Evolutionary conservation across 1,284 basidiomycete genomes (phyloP), one percentile per base, ranked within the genome.

Genomic region (Porodaedalea pini): DNA sequence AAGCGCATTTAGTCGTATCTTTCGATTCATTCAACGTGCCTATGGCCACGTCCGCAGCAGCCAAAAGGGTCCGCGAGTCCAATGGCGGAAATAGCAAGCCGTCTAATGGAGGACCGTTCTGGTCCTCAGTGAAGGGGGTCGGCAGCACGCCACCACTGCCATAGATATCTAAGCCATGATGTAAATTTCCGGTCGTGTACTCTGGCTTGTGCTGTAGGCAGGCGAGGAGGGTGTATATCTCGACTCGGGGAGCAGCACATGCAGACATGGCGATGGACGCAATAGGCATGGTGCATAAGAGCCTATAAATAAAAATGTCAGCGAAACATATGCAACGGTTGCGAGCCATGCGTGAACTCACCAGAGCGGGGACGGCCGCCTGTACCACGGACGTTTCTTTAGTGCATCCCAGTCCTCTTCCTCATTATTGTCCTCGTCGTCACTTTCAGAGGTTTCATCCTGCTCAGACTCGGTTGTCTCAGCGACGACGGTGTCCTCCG

Each of bases 341-440:
- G 17, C 15, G 25, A 51, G 15, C 21, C 15, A 39, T 17, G 32
- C 10, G 8, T 50, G n/a, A 1, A 73, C 80, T 62, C 63, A 88
- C 88, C 88, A 90, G 71, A 75, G 78, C 0, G 85, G 76, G 0
- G 86, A 85, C 5, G 88, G 86, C 49, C 76, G 72, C 68, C 73
- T 86, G 79, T 83, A 89, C 86, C 86, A 89, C 0, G 85, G 82
- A 37, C 76, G 71, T 29, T 45, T 64, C 55, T 62, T 63, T 61
- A 68, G 64, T 7, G 57, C 63, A 8, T 62, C 56, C 43, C 66
- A 57, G 57, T 74, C 72, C n/a, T 65, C 63, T 66, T 64, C 3
- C 62, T 68, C 66, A 15, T 68, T 68, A 44, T 68, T 68, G 19
- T 64, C 62, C 4, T 54, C 54, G 15, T 29, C 13, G n/a, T 69